These are phyloP conservation scores for Diaporthe vaccinii DNA, from an alignment of 2,329 filamentous ascomycete genomes.

Conservation along the genomic window DNA sequence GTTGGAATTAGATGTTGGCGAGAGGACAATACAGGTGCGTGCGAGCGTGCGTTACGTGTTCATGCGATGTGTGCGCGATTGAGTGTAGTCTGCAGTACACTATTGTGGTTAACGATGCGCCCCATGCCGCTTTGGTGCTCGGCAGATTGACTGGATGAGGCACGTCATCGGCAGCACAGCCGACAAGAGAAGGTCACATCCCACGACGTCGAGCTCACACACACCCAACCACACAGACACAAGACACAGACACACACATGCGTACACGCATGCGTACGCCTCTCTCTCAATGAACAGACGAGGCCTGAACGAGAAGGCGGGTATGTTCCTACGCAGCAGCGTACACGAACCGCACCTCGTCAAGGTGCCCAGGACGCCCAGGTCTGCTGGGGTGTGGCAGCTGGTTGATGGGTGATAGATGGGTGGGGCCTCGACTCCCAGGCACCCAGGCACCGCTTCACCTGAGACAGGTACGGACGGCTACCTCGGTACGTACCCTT, in stretches of 20 bases:
- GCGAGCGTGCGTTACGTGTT: background rate
- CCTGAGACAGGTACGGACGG: constrained; percentile 30
- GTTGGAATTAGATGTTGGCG: background rate
- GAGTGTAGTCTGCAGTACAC: background rate
- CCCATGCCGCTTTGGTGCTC: background rate
- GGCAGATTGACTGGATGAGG: constrained; percentile 8
- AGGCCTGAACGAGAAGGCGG: constrained; percentile 6
- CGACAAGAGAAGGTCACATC: constrained; percentile 28
- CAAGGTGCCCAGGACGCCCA: background rate
- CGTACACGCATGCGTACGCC: constrained; percentile 6
- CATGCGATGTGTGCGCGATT: background rate
- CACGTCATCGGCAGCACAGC: constrained; percentile 25
- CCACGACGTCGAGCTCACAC: background rate
- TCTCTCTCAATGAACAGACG: background rate
- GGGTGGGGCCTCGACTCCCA: constrained; percentile 7
- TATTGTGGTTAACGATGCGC: background rate
- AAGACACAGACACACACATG: constrained; percentile 5
- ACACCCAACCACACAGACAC: background rate
- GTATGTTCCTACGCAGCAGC: constrained; percentile 9
- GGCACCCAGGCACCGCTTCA: constrained; percentile 32
- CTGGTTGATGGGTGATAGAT: background rate
- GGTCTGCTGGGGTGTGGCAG: background rate
- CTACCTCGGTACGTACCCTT: constrained; percentile 12
- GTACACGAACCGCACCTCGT: background rate
- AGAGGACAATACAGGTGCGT: background rate